Conservation (phyloP, 805 yeast species). For the Scheffersomyces ergatensis region DNA sequence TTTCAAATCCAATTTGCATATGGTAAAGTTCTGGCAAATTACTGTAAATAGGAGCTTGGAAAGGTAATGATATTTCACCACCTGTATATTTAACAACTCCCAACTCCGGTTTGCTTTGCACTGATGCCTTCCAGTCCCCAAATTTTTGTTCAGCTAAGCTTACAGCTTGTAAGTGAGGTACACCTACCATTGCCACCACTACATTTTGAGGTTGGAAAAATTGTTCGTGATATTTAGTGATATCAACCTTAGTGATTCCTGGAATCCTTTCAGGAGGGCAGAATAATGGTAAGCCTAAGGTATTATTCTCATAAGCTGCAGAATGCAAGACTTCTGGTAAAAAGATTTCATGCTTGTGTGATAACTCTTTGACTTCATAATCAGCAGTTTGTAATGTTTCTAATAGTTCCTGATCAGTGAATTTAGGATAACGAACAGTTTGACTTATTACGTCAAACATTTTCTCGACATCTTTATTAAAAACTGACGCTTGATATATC, state of each 20-base stretch:
- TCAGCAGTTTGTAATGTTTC: slow-evolving; percentile 72
- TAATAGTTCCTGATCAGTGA: slow-evolving; percentile 66
- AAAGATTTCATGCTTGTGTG: slow-evolving; percentile 78
- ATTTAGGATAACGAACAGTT: slow-evolving; percentile 69
- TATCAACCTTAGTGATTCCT: slow-evolving; percentile 47
- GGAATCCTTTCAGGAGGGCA: slow-evolving; percentile 73
- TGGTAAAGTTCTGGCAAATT: slow-evolving; percentile 79
- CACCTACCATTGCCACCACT: slow-evolving; percentile 87
- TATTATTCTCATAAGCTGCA: slow-evolving; percentile 68
- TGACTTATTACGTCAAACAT: slow-evolving; percentile 78
- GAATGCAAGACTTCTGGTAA: slow-evolving; percentile 89
- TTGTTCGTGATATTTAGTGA: slow-evolving; percentile 58
- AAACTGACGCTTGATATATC: slow-evolving; percentile 92
- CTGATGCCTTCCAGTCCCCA: slow-evolving; percentile 50
- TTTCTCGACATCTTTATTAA: slow-evolving; percentile 75
- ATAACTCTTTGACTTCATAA: slow-evolving; percentile 81
- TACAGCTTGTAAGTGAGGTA: slow-evolving; percentile 66
- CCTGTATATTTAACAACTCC: slow-evolving; percentile 64
- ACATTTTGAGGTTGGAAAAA: slow-evolving; percentile 78
- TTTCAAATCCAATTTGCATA: slow-evolving; percentile 84
- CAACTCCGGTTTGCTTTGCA: slow-evolving; percentile 25
- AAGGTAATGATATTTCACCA: slow-evolving; percentile 38
- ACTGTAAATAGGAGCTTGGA: slow-evolving; percentile 35
- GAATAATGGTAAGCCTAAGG: slow-evolving; percentile 82
- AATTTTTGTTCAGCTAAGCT: slow-evolving; percentile 60